Evolutionary conservation across 2,329 filamentous ascomycete genomes (phyloP).

Genomic region (Colletotrichum cereale): DNA sequence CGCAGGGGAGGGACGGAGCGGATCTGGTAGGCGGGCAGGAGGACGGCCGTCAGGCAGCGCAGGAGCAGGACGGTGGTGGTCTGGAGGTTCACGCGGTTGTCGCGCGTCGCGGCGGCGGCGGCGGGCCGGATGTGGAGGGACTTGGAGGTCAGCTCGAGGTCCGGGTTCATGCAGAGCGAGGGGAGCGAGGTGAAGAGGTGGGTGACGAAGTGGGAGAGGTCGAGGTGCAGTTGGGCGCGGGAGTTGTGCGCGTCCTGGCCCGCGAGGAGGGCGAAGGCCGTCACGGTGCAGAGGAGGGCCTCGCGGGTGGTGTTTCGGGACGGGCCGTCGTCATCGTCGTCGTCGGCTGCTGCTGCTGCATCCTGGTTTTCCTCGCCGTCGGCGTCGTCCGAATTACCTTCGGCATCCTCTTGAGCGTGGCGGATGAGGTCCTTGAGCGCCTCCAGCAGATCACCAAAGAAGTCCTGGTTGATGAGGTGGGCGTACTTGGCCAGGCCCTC

Average conservation of each 20-base stretch:
- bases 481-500: conserved; percentile 95
- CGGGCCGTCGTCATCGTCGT: conserved; percentile 61
- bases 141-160: conserved; percentile 85
- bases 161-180: conserved; percentile 81
- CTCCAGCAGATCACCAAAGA: conserved; percentile 96
- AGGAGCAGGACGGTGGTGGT: conserved; percentile 94
- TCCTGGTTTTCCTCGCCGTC: conserved; percentile 55
- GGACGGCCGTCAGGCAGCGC: conserved; percentile 83
- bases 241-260: conserved; percentile 93
- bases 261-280: conserved; percentile 94
- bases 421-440: conserved; percentile 92
- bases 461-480: conserved; percentile 98
- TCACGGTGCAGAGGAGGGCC: conserved; percentile 92
- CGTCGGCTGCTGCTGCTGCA: conserved; percentile 46
- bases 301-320: conserved; percentile 85
- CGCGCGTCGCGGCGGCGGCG: conserved; percentile 54
- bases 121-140: conserved; percentile 72
- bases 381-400: conserved; percentile 54
- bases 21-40: conserved; percentile 81
- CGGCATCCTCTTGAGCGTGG: conserved; percentile 72
- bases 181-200: conserved; percentile 92
- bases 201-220: conserved; percentile 94
- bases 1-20: conserved; percentile 83
- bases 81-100: conserved; percentile 82
- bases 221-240: conserved; percentile 83